Evolutionary conservation across 176 grass and related monocot species (phyloP), one percentile per base, ranked within the genome.

Genomic region (Rhynchospora breviuscula): DNA sequence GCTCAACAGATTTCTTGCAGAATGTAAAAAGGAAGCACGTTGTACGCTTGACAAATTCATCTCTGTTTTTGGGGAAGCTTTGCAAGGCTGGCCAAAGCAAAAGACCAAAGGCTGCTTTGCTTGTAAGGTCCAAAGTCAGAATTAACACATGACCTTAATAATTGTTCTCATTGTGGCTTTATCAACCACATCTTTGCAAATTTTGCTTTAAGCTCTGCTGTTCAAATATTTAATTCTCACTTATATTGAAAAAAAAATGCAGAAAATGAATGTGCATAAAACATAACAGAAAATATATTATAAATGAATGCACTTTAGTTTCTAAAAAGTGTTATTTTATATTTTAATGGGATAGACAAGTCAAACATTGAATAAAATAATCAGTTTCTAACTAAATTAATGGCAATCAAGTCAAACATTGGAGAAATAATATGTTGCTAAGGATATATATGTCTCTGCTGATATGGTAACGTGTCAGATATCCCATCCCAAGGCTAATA

Each of bases 31-130:
- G 22, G 22, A 67, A 76, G 22, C 22, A 53, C 46, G 48, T 56
- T 26, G n/a, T 54, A 72, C 15, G 21, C 6, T 76, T 53, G 72
- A 54, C 48, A 1, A 54, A 54, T 54, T 75, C 46, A 51, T 8
- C 71, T 75, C 47, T 75, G 68, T 48, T 49, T 49, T 72, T 8
- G 45, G 46, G 46, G 44, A 75, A 75, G 3, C 72, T 76, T 54
- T 76, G 11, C 22, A 76, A 76, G 48, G 21, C 2, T 53, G 71
- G 10, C 71, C 17, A 52, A 74, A 49, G 46, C 44, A 74, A 74
- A 44, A 74, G 1, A 26, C 19, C 17, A 48, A 74, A 75, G 21
- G 71, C 72, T 76, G 48, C 72, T 76, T 76, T 76, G 22, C 72
- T 76, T 54, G 48, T 76, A 76, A 76, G 48, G 47, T 76, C 31